Percentiles rank a stretch among this genome's conserved stretches.
Evolutionary conservation across 169 alveolate genomes (phyloP).

Genomic region (Plasmodium vivax): DNA sequence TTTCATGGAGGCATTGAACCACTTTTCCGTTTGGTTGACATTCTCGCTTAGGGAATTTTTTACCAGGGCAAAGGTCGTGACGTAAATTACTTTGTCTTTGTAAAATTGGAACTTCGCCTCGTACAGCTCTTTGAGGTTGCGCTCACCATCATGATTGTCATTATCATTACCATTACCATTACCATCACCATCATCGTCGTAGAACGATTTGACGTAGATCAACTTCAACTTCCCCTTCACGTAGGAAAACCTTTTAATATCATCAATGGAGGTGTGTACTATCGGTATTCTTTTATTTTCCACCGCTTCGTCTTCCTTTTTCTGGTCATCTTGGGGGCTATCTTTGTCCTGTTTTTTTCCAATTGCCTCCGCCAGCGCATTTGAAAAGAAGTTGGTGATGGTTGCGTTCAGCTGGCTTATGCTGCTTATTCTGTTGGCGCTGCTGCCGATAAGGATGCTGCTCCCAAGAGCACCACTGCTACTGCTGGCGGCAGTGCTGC

Average conservation of each 20-base stretch:
- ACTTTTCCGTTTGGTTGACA: slow-evolving; percentile 21
- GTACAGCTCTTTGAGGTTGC: slow-evolving; percentile 30
- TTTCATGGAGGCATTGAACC: slow-evolving; percentile 55
- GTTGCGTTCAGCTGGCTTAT: neutral
- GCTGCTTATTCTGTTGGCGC: neutral
- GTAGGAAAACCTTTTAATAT: slow-evolving; percentile 20
- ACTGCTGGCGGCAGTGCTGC: neutral
- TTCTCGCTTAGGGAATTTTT: slow-evolving; percentile 23
- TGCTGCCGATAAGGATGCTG: neutral
- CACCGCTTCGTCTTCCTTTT: neutral
- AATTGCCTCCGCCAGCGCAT: neutral
- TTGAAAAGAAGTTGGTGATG: neutral
- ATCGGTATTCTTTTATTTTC: slow-evolving; percentile 26
- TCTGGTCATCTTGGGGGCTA: neutral
- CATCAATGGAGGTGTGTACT: slow-evolving; percentile 32
- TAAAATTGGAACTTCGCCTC: slow-evolving; percentile 67
- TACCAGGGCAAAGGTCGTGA: slow-evolving; percentile 57
- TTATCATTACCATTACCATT: no score
- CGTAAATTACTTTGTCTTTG: slow-evolving; percentile 33
- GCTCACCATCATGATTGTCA: neutral
- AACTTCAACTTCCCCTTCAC: slow-evolving; percentile 59
- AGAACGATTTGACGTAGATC: slow-evolving; percentile 41
- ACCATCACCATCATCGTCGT: slow-evolving; percentile 22
- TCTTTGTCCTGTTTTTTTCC: neutral
- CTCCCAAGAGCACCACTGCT: neutral